Percentiles rank a stretch among this genome's conserved stretches.
phyloP scores from a whole-genome alignment of 106 monocot genomes.

The Narthecium ossifragum region DNA sequence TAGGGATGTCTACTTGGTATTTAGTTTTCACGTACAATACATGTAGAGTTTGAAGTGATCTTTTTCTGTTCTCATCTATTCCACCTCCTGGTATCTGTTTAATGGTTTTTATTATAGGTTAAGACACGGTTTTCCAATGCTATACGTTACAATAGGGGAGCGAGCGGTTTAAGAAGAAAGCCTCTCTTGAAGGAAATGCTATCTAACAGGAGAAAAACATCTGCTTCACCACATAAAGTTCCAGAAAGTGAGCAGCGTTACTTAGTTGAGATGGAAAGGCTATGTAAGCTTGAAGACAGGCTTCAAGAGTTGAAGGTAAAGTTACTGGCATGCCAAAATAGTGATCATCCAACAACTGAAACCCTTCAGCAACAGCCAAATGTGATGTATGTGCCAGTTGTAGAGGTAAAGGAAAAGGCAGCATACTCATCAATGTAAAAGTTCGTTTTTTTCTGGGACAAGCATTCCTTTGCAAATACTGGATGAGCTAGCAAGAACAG shows the following conservation, averaged over 20 bases:
- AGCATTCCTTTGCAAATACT: too few relatives aligned
- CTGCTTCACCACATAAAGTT: neutral
- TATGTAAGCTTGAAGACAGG: conserved; percentile 35
- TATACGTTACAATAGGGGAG: neutral
- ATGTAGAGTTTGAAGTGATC: too few relatives aligned
- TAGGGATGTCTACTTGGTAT: too few relatives aligned
- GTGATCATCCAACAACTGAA: neutral
- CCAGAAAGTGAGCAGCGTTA: conserved; percentile 10
- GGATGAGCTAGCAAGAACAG: too few relatives aligned
- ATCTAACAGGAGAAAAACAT: neutral
- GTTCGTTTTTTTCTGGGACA: too few relatives aligned
- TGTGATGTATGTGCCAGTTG: conserved; percentile 53
- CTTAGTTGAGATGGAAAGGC: conserved; percentile 33
- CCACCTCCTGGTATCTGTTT: too few relatives aligned
- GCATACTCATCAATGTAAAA: too few relatives aligned
- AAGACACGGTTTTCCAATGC: neutral
- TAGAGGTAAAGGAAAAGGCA: conserved; percentile 42
- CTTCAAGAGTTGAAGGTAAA: conserved; percentile 37
- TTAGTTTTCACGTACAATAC: too few relatives aligned
- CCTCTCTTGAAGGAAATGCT: neutral
- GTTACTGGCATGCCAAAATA: conserved; percentile 16
- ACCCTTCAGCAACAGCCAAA: neutral
- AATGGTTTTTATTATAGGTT: conserved; percentile 18
- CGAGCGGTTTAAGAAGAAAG: neutral
- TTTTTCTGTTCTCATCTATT: too few relatives aligned